Conservation (phyloP, 345 rosid species). For the Syzygium jambos region DNA sequence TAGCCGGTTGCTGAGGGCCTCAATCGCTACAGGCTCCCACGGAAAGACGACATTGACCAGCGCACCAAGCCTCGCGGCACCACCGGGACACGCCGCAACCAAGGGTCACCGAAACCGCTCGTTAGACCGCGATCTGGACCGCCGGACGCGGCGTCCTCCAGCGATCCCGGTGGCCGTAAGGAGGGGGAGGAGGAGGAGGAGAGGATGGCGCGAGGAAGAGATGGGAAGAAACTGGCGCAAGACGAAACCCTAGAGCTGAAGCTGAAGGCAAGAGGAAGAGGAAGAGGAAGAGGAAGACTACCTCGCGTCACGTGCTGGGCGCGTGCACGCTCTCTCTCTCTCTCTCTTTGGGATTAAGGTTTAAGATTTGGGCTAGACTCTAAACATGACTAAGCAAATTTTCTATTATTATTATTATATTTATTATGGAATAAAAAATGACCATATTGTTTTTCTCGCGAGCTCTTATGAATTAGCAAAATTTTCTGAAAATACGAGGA, state of each 20-base stretch:
- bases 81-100: background rate
- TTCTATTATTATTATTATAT: background rate
- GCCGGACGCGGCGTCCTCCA: background rate
- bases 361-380: background rate
- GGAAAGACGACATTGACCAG: background rate
- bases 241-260: background rate
- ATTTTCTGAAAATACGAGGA: background rate
- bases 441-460: background rate
- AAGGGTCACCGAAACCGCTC: background rate
- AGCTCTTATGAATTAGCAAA: background rate
- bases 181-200: background rate
- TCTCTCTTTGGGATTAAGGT: background rate
- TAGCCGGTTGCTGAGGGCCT: slow-evolving; percentile 36
- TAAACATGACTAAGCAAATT: background rate
- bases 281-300: background rate
- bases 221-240: background rate
- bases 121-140: background rate
- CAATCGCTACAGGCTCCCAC: slow-evolving; percentile 34
- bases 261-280: background rate
- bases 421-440: background rate
- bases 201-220: background rate
- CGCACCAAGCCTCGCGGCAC: background rate
- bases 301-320: background rate
- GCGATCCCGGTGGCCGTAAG: background rate
- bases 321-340: background rate